Conservation (phyloP, 192 early-diverging fungal species). For the Glomus cerebriforme region DNA sequence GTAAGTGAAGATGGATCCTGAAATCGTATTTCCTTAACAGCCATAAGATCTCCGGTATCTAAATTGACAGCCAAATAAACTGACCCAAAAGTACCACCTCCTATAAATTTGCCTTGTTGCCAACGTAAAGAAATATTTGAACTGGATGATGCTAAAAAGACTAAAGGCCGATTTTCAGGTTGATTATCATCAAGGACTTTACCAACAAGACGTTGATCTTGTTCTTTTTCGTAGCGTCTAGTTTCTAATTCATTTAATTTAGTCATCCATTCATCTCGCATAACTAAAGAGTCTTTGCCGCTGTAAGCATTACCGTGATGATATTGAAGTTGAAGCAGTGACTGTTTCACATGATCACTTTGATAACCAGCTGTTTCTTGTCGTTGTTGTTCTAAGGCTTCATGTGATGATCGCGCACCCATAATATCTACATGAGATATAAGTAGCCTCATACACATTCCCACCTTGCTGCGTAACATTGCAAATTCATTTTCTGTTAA, state of each 20-base stretch:
- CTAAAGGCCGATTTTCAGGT: constrained; percentile 78
- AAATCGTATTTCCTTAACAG: constrained; percentile 91
- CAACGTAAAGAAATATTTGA: constrained; percentile 82
- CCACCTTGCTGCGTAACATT: constrained; percentile 69
- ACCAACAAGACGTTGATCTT: constrained; percentile 65
- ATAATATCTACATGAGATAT: constrained; percentile 84
- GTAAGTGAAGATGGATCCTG: constrained; percentile 65
- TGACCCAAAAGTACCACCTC: constrained; percentile 85
- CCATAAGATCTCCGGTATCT: constrained; percentile 83
- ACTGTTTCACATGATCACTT: neutral
- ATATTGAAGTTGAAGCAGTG: neutral
- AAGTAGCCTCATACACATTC: constrained; percentile 76
- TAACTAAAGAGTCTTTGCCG: constrained; percentile 17
- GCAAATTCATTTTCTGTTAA: constrained; percentile 73
- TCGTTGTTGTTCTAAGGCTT: constrained; percentile 38
- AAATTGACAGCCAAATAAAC: constrained; percentile 86
- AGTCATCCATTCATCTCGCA: constrained; percentile 55
- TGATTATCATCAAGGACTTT: constrained; percentile 76
- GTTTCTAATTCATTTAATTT: constrained; percentile 58
- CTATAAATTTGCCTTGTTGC: constrained; percentile 84
- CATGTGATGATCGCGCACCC: constrained; percentile 56
- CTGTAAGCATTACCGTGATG: constrained; percentile 28
- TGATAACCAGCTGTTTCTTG: constrained; percentile 36
- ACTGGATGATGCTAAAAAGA: constrained; percentile 73
- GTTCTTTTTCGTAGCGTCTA: constrained; percentile 40